Percentiles rank a stretch among this genome's conserved stretches.
phyloP scores from a whole-genome alignment of 106 monocot species.

The Narthecium ossifragum region DNA sequence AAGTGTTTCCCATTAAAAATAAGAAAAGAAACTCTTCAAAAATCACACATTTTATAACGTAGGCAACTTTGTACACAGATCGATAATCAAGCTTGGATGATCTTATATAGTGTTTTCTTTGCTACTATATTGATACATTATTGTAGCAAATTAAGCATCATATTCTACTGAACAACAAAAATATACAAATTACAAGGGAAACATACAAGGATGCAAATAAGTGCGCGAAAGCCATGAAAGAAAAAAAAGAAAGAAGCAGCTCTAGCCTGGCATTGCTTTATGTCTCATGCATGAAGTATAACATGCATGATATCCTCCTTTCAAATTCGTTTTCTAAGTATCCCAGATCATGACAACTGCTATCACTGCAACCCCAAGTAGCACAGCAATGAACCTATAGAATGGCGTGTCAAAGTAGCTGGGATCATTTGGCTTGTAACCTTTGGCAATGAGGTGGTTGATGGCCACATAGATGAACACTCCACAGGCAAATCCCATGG shows the following conservation, averaged over 20 bases:
- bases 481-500: constrained; percentile 62
- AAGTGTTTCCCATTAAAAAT: no score
- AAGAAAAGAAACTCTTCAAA: no score
- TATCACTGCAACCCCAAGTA: constrained; percentile 41
- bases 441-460: constrained; percentile 61
- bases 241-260: neutral
- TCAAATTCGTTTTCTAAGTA: neutral
- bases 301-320: neutral
- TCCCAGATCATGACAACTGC: constrained; percentile 82
- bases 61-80: no score
- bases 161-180: no score
- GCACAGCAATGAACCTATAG: constrained; percentile 48
- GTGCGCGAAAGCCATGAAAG: neutral
- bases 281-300: neutral
- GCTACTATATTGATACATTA: no score
- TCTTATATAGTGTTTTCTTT: no score
- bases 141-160: no score
- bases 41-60: no score
- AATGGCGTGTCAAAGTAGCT: constrained; percentile 34
- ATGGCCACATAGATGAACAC: constrained; percentile 69
- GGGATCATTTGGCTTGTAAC: constrained; percentile 29
- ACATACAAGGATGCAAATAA: neutral
- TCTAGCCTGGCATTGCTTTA: no score
- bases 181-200: no score
- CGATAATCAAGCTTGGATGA: no score